Evolutionary conservation across 805 yeast species (phyloP).

Genomic region (Starmerella potacharoeniae): DNA sequence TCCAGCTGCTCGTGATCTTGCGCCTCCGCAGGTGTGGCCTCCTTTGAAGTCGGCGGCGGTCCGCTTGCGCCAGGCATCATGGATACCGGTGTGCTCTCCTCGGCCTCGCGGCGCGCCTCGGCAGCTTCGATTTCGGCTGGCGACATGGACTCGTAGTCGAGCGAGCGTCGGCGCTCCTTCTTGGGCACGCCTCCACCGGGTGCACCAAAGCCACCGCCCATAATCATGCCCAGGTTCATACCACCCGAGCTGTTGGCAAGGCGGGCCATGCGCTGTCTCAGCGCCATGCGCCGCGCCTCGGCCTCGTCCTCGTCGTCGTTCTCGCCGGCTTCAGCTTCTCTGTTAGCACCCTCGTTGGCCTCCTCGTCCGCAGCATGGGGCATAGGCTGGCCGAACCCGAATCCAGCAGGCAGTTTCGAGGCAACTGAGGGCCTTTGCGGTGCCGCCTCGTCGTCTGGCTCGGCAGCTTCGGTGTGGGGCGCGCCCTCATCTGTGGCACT

Average conservation of each 20-base stretch:
- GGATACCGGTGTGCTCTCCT: conserved; percentile 15
- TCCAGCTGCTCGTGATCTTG: not conserved
- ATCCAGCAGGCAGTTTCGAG: not conserved
- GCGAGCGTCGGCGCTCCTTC: conserved; percentile 14
- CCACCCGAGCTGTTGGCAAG: conserved; percentile 84
- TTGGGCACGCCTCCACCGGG: conserved; percentile 7
- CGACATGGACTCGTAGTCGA: conserved; percentile 17
- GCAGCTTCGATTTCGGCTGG: conserved; percentile 20
- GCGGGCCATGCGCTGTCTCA: conserved; percentile 93
- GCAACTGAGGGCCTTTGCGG: not conserved
- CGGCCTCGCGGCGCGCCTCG: conserved; percentile 20
- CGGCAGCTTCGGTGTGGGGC: too few relatives aligned
- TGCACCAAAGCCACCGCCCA: conserved; percentile 16
- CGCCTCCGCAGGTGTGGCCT: not conserved
- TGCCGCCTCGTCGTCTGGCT: not conserved
- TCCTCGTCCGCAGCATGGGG: not conserved
- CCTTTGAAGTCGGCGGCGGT: not conserved
- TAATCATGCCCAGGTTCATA: conserved; percentile 37
- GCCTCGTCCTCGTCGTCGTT: conserved; percentile 34
- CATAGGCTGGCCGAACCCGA: conserved; percentile 6
- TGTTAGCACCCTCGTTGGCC: not conserved
- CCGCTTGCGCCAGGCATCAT: conserved; percentile 11
- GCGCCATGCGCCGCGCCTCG: conserved; percentile 53
- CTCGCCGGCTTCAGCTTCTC: not conserved
- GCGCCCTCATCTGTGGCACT: not conserved